These are phyloP conservation scores for Westerdykella aurantiaca DNA, from an alignment of 2,329 filamentous ascomycete species.

Conservation along the genomic window DNA sequence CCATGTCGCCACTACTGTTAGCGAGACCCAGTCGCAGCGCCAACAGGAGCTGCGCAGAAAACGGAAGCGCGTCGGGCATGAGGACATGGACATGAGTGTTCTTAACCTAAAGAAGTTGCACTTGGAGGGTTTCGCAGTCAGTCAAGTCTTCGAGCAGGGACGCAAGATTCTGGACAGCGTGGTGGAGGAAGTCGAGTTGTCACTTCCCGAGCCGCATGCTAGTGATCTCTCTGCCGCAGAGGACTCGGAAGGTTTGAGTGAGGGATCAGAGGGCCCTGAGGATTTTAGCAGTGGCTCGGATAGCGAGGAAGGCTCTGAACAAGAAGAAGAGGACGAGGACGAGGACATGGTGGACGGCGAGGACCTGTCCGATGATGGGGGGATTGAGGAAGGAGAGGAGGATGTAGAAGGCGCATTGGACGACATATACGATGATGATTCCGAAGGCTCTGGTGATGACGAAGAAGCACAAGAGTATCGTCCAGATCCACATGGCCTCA, in stretches of 20 bases:
- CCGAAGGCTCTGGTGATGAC: slow-evolving; percentile 36
- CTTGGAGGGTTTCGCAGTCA: slow-evolving; percentile 76
- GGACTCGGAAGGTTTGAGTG: slow-evolving; percentile 27
- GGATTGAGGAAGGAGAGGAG: slow-evolving; percentile 25
- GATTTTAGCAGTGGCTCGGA: slow-evolving; percentile 24
- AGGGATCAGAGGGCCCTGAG: slow-evolving; percentile 14
- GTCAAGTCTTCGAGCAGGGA: slow-evolving; percentile 92
- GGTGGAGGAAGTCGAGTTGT: slow-evolving; percentile 49
- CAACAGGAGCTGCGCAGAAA: slow-evolving; percentile 67
- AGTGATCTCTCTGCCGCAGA: slow-evolving; percentile 31
- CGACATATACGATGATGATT: slow-evolving; percentile 35
- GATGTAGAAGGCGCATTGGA: slow-evolving; percentile 30
- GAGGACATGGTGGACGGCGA: slow-evolving; percentile 30
- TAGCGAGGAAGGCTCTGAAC: slow-evolving; percentile 21
- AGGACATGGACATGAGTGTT: slow-evolving; percentile 45
- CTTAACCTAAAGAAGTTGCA: slow-evolving; percentile 79
- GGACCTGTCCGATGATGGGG: slow-evolving; percentile 26
- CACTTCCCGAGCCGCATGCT: slow-evolving; percentile 33
- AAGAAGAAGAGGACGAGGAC: slow-evolving; percentile 32
- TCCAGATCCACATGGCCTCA: slow-evolving; percentile 75
- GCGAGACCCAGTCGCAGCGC: slow-evolving; percentile 64
- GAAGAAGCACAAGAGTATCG: slow-evolving; percentile 53
- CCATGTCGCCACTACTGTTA: slow-evolving; percentile 66
- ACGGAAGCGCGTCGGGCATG: slow-evolving; percentile 60
- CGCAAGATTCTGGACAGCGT: slow-evolving; percentile 70